Percentiles rank a stretch among this genome's conserved stretches.
phyloP scores from a whole-genome alignment of 2,329 filamentous ascomycete genomes.

The Lachnellula suecica region DNA sequence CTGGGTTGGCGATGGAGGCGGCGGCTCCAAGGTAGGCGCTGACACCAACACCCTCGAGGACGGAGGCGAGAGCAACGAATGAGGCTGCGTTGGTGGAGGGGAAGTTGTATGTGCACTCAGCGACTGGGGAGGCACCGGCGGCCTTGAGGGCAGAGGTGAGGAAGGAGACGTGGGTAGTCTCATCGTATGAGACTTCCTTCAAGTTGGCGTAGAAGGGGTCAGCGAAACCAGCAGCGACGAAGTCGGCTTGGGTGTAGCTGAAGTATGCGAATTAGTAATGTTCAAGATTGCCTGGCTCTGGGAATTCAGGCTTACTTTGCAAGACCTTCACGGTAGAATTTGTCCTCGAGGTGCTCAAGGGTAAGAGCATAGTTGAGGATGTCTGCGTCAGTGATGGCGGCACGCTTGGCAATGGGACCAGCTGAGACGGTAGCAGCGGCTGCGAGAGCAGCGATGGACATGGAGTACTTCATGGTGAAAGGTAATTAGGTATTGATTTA shows the following conservation, averaged over 20 bases:
- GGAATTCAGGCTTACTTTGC: constrained; percentile 41
- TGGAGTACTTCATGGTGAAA: constrained; percentile 23
- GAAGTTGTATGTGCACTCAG: constrained; percentile 57
- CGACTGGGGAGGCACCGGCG: constrained; percentile 48
- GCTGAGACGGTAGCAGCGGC: constrained; percentile 16
- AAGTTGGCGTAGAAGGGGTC: constrained; percentile 56
- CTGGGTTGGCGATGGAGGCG: constrained; percentile 53
- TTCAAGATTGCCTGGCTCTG: too few species aligned
- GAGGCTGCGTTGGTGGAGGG: constrained; percentile 43
- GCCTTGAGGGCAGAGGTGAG: constrained; percentile 48
- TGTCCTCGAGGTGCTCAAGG: constrained; percentile 57
- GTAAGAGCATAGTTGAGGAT: constrained; percentile 49
- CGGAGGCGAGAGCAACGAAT: constrained; percentile 51
- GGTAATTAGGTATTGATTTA: constrained; percentile 1
- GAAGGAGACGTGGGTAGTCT: constrained; percentile 56
- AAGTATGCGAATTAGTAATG: neutral
- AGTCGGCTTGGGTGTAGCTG: constrained; percentile 45
- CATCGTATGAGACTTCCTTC: constrained; percentile 53
- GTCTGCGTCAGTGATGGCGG: neutral
- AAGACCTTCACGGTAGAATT: constrained; percentile 61
- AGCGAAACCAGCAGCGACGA: constrained; percentile 49
- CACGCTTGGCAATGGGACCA: constrained; percentile 9
- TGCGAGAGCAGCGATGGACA: constrained; percentile 18
- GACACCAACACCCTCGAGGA: constrained; percentile 58
- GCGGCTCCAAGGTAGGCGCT: constrained; percentile 64